Evolutionary conservation across 805 yeast genomes (phyloP), one percentile per base, ranked within the genome.

Genomic region (Candida krabiensis): DNA sequence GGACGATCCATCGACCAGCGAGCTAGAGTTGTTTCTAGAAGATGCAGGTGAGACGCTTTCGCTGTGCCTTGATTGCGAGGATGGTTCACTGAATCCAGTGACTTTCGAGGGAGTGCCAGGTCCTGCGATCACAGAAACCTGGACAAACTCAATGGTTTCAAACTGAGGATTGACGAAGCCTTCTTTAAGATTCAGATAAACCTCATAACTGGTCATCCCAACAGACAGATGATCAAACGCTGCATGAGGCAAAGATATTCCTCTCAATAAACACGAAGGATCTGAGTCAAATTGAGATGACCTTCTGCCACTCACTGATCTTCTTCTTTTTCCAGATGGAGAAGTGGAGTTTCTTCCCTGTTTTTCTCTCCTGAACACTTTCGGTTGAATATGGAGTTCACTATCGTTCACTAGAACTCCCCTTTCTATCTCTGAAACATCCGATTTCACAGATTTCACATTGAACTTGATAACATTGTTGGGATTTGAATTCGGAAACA

Each of bases 401-500:
- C 62, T 47, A 29, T 60, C 62, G 14, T 66, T 58, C 2, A 71
- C 77, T 22, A 76, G 59, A 34, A 66, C 67, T 19, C 71, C 71
- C 67, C 33, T 61, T 3, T 49, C 43, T 3, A 51, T 31, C 7
- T 54, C 55, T 1, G 30, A 28, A 2, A 49, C 36, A 8, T 44
- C 42, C 1, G 61, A 53, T 31, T 39, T 70, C 65, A 82, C 65
- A 21, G 65, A 63, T 11, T 69, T 59, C 8, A 85, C 78, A 19
- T 56, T 64, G 41, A 88, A 72, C 24, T 72, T 73, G 9, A 95
- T 90, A 4, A 64, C 58, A 2, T 74, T 61, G 5, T 83, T 71
- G 4, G 83, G 67, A 4, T 82, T 71, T 2, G 85, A 70, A 5
- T 82, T 73, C 1, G 95, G 85, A 53, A 79, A 87, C 3, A 90